phyloP scores from a whole-genome alignment of 345 rosid species.

The Eucalyptus pumila region DNA sequence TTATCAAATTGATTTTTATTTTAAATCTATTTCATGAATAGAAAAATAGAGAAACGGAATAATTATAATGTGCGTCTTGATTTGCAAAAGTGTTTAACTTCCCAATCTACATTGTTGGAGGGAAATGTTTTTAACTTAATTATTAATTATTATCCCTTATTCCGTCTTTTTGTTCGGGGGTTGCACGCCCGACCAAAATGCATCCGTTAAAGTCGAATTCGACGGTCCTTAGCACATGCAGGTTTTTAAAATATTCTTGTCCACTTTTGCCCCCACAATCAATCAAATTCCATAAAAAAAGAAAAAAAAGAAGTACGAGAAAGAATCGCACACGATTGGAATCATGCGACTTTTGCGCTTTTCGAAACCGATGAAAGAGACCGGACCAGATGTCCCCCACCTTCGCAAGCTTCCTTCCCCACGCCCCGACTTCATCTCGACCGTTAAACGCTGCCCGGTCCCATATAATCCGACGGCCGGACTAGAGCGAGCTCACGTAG shows the following conservation, averaged over 20 bases:
- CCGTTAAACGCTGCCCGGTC: not conserved
- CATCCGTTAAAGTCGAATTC: not conserved
- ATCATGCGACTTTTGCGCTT: not conserved
- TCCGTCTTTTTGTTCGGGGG: not conserved
- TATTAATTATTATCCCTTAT: too few relatives aligned
- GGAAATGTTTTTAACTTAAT: too few relatives aligned
- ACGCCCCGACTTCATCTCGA: not conserved
- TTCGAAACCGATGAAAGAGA: not conserved
- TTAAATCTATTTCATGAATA: too few relatives aligned
- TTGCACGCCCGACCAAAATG: not conserved
- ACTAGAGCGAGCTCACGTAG: not conserved
- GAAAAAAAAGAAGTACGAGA: too few relatives aligned
- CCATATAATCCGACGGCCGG: not conserved
- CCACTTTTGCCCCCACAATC: too few relatives aligned
- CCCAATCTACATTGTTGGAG: too few relatives aligned
- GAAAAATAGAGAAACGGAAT: rapidly evolving
- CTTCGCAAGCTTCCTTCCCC: too few relatives aligned
- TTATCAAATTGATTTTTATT: too few relatives aligned
- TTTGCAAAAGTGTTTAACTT: too few relatives aligned
- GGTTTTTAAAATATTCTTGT: too few relatives aligned
- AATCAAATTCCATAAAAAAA: too few relatives aligned
- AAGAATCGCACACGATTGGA: not conserved
- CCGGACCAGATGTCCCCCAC: not conserved
- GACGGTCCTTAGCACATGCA: not conserved
- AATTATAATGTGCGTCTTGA: rapidly evolving